phyloP scores from a whole-genome alignment of 176 grass and related monocot species.

The Ananas comosus region DNA sequence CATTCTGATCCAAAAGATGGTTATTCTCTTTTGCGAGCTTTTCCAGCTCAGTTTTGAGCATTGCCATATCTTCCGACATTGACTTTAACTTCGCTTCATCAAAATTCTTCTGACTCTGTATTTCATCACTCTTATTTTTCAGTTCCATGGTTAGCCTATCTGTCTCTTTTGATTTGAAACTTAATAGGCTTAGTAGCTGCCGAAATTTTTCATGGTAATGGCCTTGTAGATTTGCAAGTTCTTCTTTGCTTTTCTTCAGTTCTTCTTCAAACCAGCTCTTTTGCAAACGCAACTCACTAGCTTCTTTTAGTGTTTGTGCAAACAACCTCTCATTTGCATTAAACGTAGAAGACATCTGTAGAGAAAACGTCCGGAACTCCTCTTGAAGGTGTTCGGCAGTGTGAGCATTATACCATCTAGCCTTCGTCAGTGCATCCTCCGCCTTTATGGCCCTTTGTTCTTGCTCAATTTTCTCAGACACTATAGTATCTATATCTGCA shows the following conservation, averaged over 20 bases:
- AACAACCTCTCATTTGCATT: conserved; percentile 53
- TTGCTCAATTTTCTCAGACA: conserved; percentile 57
- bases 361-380: conserved; percentile 63
- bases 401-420: conserved; percentile 54
- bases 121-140: conserved; percentile 53
- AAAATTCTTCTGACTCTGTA: conserved; percentile 50
- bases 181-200: conserved; percentile 56
- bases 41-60: conserved; percentile 41
- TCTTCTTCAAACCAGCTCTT: conserved; percentile 66
- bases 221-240: conserved; percentile 41
- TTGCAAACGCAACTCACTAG: conserved; percentile 49
- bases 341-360: conserved; percentile 73
- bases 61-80: conserved; percentile 48
- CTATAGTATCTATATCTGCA: conserved; percentile 50
- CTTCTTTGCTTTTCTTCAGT: conserved; percentile 49
- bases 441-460: conserved; percentile 71
- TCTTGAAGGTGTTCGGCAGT: conserved; percentile 60
- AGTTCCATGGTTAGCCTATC: conserved; percentile 50
- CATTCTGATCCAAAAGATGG: conserved; percentile 29
- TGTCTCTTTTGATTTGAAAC: conserved; percentile 81
- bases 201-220: conserved; percentile 58
- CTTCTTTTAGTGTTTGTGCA: conserved; percentile 63
- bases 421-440: conserved; percentile 65
- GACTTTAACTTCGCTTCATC: conserved; percentile 45
- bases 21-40: conserved; percentile 52